A percentile compares a stretch with the other conserved stretches of the same genome.
Evolutionary conservation across 148 eudicot species (phyloP).

Genomic region (Spergularia marina): DNA sequence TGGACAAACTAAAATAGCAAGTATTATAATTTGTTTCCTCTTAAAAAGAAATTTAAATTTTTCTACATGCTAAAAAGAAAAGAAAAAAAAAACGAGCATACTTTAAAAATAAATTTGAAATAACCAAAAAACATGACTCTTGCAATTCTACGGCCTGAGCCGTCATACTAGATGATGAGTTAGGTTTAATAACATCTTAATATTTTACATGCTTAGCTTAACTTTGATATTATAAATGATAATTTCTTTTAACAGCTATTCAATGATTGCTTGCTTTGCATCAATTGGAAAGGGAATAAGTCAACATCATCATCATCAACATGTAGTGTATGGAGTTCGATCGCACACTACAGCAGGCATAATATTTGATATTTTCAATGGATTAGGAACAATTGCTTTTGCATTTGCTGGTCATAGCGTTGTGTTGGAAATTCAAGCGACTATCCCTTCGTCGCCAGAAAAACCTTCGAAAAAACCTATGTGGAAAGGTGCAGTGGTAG

Average conservation of each 20-base stretch:
- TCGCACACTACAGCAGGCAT: constrained; percentile 29
- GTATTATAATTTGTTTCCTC: too few relatives aligned
- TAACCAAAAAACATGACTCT: too few relatives aligned
- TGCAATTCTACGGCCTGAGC: too few relatives aligned
- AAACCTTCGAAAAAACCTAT: constrained; percentile 44
- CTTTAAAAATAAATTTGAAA: too few relatives aligned
- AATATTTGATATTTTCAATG: constrained; percentile 35
- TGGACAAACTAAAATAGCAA: too few relatives aligned
- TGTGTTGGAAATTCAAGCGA: constrained; percentile 43
- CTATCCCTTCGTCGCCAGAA: constrained; percentile 39
- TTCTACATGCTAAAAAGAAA: too few relatives aligned
- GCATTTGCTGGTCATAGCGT: constrained; percentile 27
- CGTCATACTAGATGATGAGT: too few relatives aligned
- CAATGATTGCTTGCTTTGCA: not conserved
- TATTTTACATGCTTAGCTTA: not conserved
- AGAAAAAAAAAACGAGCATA: too few relatives aligned
- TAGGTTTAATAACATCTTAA: not conserved
- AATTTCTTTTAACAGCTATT: not conserved
- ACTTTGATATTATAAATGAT: not conserved
- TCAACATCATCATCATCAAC: constrained; percentile 1
- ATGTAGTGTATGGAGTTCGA: constrained; percentile 23
- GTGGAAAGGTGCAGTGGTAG: constrained; percentile 39
- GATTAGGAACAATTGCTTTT: constrained; percentile 41
- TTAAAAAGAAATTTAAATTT: too few relatives aligned
- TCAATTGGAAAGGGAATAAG: constrained; percentile 20